phyloP scores from a whole-genome alignment of 441 rosid genomes.

The Erodium chrysanthum region DNA sequence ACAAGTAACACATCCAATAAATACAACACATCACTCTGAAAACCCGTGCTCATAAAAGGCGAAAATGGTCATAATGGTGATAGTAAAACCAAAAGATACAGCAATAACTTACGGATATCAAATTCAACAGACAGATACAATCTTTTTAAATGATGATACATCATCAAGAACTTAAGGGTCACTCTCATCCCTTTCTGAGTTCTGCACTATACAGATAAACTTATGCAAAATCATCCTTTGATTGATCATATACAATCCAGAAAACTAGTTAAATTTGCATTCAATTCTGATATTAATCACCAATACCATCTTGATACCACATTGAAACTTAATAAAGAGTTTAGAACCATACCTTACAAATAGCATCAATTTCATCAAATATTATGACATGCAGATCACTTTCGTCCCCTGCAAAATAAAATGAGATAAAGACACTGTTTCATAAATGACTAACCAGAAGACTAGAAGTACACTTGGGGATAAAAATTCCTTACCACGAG shows the following conservation, averaged over 20 bases:
- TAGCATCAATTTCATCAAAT: constrained; percentile 98
- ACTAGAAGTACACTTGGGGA: background rate
- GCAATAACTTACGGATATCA: background rate
- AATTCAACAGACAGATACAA: background rate
- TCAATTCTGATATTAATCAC: background rate
- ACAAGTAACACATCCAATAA: background rate
- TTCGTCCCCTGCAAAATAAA: constrained; percentile 63
- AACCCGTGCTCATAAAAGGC: background rate
- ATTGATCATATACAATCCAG: background rate
- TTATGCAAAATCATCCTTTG: background rate
- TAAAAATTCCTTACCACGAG: constrained; percentile 41
- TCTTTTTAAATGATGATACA: background rate
- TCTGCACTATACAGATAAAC: background rate
- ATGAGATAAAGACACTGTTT: constrained; percentile 15
- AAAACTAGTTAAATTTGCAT: background rate
- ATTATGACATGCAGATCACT: constrained; percentile 94
- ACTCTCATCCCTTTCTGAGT: background rate
- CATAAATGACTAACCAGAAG: background rate
- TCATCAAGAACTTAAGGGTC: background rate
- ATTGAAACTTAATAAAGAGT: constrained; percentile 8
- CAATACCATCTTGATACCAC: background rate
- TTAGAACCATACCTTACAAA: constrained; percentile 69
- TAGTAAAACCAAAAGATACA: background rate
- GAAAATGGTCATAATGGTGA: background rate
- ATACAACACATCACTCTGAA: background rate